Base-by-base conservation (phyloP, 2,329 filamentous ascomycete species). In the Nothopassalora personata region DNA sequence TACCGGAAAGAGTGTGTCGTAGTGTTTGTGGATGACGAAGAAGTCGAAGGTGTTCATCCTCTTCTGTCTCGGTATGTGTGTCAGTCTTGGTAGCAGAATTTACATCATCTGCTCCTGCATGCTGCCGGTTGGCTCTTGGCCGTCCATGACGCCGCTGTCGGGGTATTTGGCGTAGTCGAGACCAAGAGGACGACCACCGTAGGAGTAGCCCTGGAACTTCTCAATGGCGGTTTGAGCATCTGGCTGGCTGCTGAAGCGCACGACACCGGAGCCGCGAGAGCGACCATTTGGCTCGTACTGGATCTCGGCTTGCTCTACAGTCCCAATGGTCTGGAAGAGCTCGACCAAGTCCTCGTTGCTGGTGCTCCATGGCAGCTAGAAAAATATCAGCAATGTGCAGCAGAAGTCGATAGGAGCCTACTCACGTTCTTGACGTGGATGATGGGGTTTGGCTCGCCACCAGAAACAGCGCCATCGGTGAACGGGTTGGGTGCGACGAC, bases 31-130 rank as follows among this genome's bases (percentile, higher is more conserved):
- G 30, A 19, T 49, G 19, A 18, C 46, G 19, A 5, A 10, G 46
- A 4, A 15, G 13, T 43, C 39, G 39, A 43, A 43, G 39, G 2
- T n/a, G 7, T n/a, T 30, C 23, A 33, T 34, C 23, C 15, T 34
- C 30, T 33, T 51, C 23, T 28, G 18, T 49, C 30, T 11, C 11
- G 3, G 15, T 19, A 19, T 51, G 31, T 19, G n/a, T 6, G 27
- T 31, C 30, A n/a, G 23, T 13, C 9, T 7, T 28, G 47, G 19
- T 31, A 50, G 57, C 48, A 61, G 46, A 56, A 34, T 59, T 65
- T 71, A 97, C 92, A 97, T 96, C 77, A 97, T 97, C 80, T 97
- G 92, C 73, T 97, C 93, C 77, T 97, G 94, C n/a, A 91, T 96
- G 72, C 96, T 77, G 53, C 81, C 75, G 28, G 80, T 79, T 43